A percentile compares a stretch with the other conserved stretches of the same genome.
Evolutionary conservation across 192 early-diverging fungal genomes (phyloP).

Genomic region (Kappamyces sp.): DNA sequence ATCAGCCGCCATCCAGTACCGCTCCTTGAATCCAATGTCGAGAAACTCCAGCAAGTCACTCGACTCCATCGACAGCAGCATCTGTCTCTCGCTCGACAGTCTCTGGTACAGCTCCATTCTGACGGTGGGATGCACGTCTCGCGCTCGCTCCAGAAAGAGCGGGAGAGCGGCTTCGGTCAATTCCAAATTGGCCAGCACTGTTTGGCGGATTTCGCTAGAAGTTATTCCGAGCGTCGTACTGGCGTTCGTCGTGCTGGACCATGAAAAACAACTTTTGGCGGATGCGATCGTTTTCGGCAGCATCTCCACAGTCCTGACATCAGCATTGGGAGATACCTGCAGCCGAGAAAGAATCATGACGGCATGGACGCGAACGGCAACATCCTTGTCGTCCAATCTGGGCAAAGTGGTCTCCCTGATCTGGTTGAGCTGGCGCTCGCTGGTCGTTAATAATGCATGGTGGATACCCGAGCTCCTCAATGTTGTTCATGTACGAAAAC

Average conservation of each 20-base stretch:
- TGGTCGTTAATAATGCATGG: constrained; percentile 5
- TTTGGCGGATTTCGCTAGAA: constrained; percentile 69
- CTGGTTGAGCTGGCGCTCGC: constrained; percentile 66
- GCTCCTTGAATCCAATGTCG: background rate
- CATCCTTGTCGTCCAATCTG: constrained; percentile 73
- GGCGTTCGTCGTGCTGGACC: background rate
- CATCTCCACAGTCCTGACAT: constrained; percentile 45
- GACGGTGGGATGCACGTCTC: constrained; percentile 62
- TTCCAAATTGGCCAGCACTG: constrained; percentile 67
- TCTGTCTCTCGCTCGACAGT: background rate
- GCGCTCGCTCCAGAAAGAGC: constrained; percentile 64
- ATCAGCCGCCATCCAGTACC: background rate
- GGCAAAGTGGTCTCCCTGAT: constrained; percentile 61
- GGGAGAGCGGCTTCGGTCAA: constrained; percentile 55
- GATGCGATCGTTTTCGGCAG: constrained; percentile 30
- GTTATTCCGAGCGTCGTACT: too few species aligned
- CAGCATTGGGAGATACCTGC: constrained; percentile 42
- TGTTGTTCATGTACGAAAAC: constrained; percentile 59
- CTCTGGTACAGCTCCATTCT: background rate
- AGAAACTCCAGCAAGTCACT: background rate
- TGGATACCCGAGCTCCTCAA: constrained; percentile 66
- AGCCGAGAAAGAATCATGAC: constrained; percentile 69
- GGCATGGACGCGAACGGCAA: constrained; percentile 65
- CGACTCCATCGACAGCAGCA: background rate
- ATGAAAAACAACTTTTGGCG: background rate